phyloP scores from a whole-genome alignment of 2,329 filamentous ascomycete genomes.

The Venturiaceae sp. region DNA sequence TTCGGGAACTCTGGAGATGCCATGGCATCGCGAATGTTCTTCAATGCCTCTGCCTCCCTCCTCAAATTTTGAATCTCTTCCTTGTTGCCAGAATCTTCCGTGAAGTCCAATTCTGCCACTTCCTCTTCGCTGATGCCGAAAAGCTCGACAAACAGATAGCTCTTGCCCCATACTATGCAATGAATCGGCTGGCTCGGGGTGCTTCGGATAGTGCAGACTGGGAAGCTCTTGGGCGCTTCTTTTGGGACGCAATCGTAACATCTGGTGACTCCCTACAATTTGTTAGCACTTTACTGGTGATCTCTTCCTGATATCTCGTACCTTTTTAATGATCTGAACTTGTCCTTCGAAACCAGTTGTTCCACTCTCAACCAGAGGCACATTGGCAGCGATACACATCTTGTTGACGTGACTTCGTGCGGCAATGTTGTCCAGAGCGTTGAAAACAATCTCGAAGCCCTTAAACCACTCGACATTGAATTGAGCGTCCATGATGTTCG shows the following conservation, averaged over 20 bases:
- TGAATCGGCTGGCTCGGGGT: conserved; percentile 95
- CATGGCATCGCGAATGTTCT: conserved; percentile 71
- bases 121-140: conserved; percentile 90
- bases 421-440: conserved; percentile 92
- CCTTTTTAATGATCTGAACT: conserved; percentile 90
- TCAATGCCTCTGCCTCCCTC: conserved; percentile 73
- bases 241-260: conserved; percentile 95
- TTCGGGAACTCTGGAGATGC: conserved; percentile 67
- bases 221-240: conserved; percentile 82
- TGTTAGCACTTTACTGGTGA: background rate
- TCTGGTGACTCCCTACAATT: conserved; percentile 62
- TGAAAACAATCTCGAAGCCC: conserved; percentile 79
- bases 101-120: conserved; percentile 66
- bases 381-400: conserved; percentile 88
- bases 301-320: conserved; percentile 15
- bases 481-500: conserved; percentile 82
- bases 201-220: conserved; percentile 93
- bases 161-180: conserved; percentile 98
- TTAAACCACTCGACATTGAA: conserved; percentile 88
- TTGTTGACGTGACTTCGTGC: conserved; percentile 90
- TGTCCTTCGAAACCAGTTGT: conserved; percentile 98
- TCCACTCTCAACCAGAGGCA: conserved; percentile 90
- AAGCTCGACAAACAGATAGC: conserved; percentile 88
- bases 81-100: conserved; percentile 72
- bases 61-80: conserved; percentile 81